These are phyloP conservation scores for Xylaria cubensis DNA, from an alignment of 495 filamentous ascomycete genomes.

Conservation along the genomic window DNA sequence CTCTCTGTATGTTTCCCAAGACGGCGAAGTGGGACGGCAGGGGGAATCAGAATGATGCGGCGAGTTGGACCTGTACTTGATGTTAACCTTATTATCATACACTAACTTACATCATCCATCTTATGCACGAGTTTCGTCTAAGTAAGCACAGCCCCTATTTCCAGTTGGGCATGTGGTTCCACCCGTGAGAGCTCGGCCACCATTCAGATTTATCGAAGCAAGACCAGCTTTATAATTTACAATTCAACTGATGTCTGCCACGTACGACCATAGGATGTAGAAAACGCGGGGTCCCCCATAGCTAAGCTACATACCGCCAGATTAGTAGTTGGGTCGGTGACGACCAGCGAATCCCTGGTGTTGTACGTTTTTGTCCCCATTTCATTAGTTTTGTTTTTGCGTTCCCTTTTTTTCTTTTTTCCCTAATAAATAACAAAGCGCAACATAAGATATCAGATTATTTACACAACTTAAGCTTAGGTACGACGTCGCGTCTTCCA, in stretches of 20 bases:
- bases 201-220: no score
- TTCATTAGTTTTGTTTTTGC: background rate
- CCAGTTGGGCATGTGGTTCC: background rate
- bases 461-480: no score
- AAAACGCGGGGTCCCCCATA: no score
- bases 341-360: background rate
- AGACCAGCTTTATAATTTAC: no score
- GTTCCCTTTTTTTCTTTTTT: background rate
- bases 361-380: background rate
- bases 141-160: background rate
- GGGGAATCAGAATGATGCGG: conserved; percentile 34
- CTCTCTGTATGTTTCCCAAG: conserved; percentile 51
- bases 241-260: no score
- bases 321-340: background rate
- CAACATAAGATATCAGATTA: no score
- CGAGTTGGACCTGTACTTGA: conserved; percentile 38
- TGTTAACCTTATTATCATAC: background rate
- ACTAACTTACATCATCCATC: background rate
- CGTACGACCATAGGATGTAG: no score
- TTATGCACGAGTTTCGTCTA: background rate
- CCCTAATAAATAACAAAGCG: no score
- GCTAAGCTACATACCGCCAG: no score
- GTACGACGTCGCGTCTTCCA: no score
- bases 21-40: conserved; percentile 31
- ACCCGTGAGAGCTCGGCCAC: no score